These are phyloP conservation scores for Globisporangium camurandrum DNA, from an alignment of 352 stramenopile genomes.

Conservation along the genomic window DNA sequence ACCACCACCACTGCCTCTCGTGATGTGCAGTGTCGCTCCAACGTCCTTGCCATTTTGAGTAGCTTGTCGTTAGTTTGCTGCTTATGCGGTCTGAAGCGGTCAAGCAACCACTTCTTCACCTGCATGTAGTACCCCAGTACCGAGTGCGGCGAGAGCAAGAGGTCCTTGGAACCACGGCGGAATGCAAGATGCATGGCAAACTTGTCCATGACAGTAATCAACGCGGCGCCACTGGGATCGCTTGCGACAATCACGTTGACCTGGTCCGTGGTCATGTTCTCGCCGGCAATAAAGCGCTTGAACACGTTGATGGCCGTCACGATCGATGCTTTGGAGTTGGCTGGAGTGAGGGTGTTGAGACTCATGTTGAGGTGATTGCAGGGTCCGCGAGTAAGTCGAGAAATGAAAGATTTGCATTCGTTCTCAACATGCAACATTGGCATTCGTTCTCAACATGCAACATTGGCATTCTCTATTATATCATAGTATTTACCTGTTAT, in stretches of 20 bases:
- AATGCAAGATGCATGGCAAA: conserved; percentile 2
- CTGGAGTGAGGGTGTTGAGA: not conserved
- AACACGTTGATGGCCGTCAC: not conserved
- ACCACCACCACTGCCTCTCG: conserved; percentile 11
- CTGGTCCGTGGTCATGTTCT: not conserved
- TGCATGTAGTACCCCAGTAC: not conserved
- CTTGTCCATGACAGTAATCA: conserved; percentile 4
- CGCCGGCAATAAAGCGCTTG: not conserved
- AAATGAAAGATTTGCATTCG: no score
- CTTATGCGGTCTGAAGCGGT: not conserved
- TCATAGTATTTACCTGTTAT: no score
- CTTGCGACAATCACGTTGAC: not conserved
- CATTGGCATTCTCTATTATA: no score
- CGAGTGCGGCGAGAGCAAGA: not conserved
- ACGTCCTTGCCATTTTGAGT: not conserved
- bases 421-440: no score
- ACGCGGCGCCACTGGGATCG: not conserved
- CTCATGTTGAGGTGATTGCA: no score
- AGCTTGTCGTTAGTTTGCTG: not conserved
- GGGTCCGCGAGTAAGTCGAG: no score
- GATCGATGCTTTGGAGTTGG: conserved; percentile 1
- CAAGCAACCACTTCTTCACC: conserved; percentile 2
- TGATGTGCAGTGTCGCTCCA: conserved; percentile 9
- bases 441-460: no score
- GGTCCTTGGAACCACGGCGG: not conserved